Evolutionary conservation across 495 filamentous ascomycete genomes (phyloP), one percentile per base, ranked within the genome.

Genomic region (Durotheca rogersii): DNA sequence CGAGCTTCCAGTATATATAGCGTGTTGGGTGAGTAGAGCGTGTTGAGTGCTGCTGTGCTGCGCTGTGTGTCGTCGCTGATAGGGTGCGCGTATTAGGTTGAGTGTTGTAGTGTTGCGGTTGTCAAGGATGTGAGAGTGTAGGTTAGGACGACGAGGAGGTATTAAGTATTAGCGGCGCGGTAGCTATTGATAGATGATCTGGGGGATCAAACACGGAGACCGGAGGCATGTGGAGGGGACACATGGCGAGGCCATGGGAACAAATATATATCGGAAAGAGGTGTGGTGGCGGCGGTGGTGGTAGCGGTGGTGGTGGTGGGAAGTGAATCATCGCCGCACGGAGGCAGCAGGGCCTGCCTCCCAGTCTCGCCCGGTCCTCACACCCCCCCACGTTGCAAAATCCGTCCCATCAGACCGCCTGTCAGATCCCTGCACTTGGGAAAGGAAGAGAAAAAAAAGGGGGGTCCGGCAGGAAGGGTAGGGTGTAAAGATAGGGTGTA

Each of bases 391-490:
- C 62, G 59, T 62, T 58, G 60, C 55, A 65, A 56, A 54, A 43
- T 41, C 5, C 51, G 53, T 58, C 62, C 62, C 40, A 58, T 49
- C 60, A 60, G 62, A 66, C 62, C 62, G 62, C 62, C 56, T 66
- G 62, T 66, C 60, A n/a, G n/a, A 63, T 58, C 59, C 51, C 49
- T 58, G 60, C 59, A n/a, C n/a, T n/a, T n/a, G n/a, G n/a, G n/a
- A n/a, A n/a, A n/a, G n/a, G n/a, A n/a, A n/a, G 52, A 40, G 45
- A 43, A 40, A 45, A 47, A 45, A 47, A 57, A 47, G 41, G 50
- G 40, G 56, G 49, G 56, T 51, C 29, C 56, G 44, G 50, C 40
- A 50, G 25, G 41, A 41, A 59, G 45, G 56, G 56, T 46, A 50
- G 6, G 36, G 36, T 2, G n/a, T n/a, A n/a, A n/a, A n/a, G n/a